phyloP scores from a whole-genome alignment of 2,329 filamentous ascomycete species.

The Stagonosporopsis cucurbitacearum region DNA sequence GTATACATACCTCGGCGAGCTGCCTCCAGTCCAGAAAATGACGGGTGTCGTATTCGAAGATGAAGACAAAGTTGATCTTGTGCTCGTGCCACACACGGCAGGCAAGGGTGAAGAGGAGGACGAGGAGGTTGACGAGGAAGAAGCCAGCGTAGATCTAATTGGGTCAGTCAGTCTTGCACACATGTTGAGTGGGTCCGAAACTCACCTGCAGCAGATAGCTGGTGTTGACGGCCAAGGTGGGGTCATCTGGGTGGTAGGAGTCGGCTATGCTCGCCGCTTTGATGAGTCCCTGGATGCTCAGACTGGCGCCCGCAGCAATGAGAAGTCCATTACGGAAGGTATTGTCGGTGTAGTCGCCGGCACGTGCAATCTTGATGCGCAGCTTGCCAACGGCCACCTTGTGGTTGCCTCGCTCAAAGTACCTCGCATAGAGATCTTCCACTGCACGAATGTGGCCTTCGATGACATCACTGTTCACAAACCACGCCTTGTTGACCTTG shows the following conservation, averaged over 20 bases:
- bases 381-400: slow-evolving; percentile 91
- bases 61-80: slow-evolving; percentile 95
- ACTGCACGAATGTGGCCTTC: slow-evolving; percentile 80
- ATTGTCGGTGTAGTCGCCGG: slow-evolving; percentile 64
- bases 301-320: slow-evolving; percentile 51
- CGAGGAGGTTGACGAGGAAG: slow-evolving; percentile 80
- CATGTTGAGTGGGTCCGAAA: slow-evolving; percentile 48
- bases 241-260: slow-evolving; percentile 26
- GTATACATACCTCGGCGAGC: slow-evolving; percentile 67
- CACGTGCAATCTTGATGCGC: slow-evolving; percentile 69
- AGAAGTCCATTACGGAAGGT: slow-evolving; percentile 64
- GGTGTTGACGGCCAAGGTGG: slow-evolving; percentile 39
- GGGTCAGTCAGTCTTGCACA: slow-evolving; percentile 36
- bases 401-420: slow-evolving; percentile 92
- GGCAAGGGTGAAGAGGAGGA: slow-evolving; percentile 83
- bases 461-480: slow-evolving; percentile 85
- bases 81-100: slow-evolving; percentile 81
- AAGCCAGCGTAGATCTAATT: slow-evolving; percentile 86
- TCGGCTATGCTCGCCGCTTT: slow-evolving; percentile 44
- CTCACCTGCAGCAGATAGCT: slow-evolving; percentile 68
- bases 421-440: slow-evolving; percentile 91
- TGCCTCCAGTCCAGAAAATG: slow-evolving; percentile 90
- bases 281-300: slow-evolving; percentile 54
- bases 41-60: slow-evolving; percentile 93
- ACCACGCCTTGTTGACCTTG: slow-evolving; percentile 88